Conservation (phyloP, 345 rosid species). For the Populus davidiana region DNA sequence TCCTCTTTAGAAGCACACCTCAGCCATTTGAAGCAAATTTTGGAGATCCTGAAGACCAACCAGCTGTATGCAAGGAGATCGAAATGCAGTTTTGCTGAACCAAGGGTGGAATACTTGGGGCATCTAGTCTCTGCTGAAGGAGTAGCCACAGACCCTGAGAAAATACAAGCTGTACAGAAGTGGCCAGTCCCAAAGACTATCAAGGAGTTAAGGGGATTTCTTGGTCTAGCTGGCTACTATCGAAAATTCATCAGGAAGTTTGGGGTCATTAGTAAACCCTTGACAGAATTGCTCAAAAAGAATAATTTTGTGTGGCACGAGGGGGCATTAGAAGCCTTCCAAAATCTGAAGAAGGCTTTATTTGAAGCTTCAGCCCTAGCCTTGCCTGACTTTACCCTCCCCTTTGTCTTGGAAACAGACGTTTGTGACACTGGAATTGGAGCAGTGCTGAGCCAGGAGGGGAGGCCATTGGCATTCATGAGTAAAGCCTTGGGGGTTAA, state of each 20-base stretch:
- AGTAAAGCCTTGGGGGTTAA: not conserved
- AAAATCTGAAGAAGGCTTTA: no score
- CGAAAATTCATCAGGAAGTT: not conserved
- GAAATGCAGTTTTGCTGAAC: not conserved
- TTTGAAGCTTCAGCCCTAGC: no score
- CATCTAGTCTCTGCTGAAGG: not conserved
- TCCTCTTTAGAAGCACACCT: rapidly evolving
- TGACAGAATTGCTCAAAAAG: no score
- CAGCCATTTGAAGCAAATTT: not conserved
- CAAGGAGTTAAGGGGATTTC: not conserved
- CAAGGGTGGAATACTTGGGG: not conserved
- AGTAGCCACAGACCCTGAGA: not conserved
- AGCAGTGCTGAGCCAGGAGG: not conserved
- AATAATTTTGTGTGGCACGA: no score
- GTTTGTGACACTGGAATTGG: not conserved
- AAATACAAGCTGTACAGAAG: not conserved
- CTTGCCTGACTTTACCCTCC: no score
- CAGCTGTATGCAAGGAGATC: not conserved
- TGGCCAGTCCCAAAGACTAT: not conserved
- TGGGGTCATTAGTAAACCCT: no score
- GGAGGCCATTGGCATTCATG: not conserved
- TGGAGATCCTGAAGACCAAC: not conserved
- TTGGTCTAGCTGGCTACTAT: not conserved
- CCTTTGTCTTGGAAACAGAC: not conserved
- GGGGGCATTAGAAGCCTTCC: no score